phyloP scores from a whole-genome alignment of 306 rosid species.

The Acmispon strigosus region DNA sequence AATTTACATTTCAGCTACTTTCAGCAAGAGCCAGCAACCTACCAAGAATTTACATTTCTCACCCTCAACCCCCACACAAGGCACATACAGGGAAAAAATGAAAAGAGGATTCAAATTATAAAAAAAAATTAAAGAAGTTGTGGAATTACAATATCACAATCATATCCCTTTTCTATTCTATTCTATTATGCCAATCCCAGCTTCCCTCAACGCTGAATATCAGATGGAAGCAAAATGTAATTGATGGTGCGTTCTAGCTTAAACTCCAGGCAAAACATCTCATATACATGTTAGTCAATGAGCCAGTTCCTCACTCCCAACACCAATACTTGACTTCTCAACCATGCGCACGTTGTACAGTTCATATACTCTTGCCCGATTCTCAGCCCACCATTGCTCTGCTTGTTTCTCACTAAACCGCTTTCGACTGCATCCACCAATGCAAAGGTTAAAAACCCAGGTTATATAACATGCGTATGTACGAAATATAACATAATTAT shows the following conservation, averaged over 20 bases:
- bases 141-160: slow-evolving; percentile 43
- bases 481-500: background rate
- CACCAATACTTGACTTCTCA: slow-evolving; percentile 76
- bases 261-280: slow-evolving; percentile 42
- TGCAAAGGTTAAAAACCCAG: background rate
- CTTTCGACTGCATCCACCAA: slow-evolving; percentile 70
- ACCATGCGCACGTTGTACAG: slow-evolving; percentile 68
- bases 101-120: slow-evolving; percentile 40
- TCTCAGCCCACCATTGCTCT: slow-evolving; percentile 97
- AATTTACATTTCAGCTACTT: slow-evolving; percentile 69
- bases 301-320: slow-evolving; percentile 82
- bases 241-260: slow-evolving; percentile 36
- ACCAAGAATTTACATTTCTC: slow-evolving; percentile 80
- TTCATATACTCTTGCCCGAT: slow-evolving; percentile 78
- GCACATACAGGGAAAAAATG: slow-evolving; percentile 63
- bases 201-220: slow-evolving; percentile 39
- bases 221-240: slow-evolving; percentile 56
- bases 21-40: slow-evolving; percentile 56
- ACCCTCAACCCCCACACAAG: slow-evolving; percentile 75
- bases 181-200: slow-evolving; percentile 54
- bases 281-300: slow-evolving; percentile 69
- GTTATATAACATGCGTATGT: background rate
- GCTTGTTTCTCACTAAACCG: slow-evolving; percentile 96
- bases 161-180: slow-evolving; percentile 58
- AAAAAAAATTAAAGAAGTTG: background rate